These are phyloP conservation scores for Vaccinium darrowii DNA, from an alignment of 148 eudicot species.

Conservation along the genomic window DNA sequence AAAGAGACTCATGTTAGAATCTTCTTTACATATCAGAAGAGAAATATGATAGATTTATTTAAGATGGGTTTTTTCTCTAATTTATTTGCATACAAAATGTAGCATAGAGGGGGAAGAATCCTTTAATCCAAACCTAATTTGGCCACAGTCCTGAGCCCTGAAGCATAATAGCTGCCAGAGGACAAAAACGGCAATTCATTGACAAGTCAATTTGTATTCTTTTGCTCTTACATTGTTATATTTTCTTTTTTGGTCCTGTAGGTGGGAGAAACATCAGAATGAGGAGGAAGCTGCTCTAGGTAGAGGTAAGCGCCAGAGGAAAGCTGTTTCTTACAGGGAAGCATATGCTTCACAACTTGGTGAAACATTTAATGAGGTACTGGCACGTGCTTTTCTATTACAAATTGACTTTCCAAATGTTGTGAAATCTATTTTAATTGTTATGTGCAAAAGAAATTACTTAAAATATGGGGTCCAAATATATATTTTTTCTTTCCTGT, in stretches of 20 bases:
- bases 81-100: neutral
- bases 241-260: slow-evolving; percentile 22
- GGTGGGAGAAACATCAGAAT: slow-evolving; percentile 92
- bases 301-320: slow-evolving; percentile 92
- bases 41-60: neutral
- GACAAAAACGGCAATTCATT: neutral
- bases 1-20: neutral
- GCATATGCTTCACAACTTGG: slow-evolving; percentile 65
- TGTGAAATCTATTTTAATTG: slow-evolving; percentile 1
- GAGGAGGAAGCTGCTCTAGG: slow-evolving; percentile 99
- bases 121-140: neutral
- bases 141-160: neutral
- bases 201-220: neutral
- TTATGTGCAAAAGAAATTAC: neutral
- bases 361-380: slow-evolving; percentile 72
- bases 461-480: neutral
- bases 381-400: neutral
- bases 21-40: neutral
- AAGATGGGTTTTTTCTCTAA: neutral
- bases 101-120: neutral
- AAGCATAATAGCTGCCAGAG: neutral
- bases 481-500: neutral
- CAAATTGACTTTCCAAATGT: neutral
- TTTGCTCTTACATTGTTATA: neutral
- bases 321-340: slow-evolving; percentile 93